Percentiles rank a stretch among this genome's conserved stretches.
These are phyloP conservation scores for Crithidia brevicula DNA, from an alignment of 208 protist genomes.

Conservation along the genomic window DNA sequence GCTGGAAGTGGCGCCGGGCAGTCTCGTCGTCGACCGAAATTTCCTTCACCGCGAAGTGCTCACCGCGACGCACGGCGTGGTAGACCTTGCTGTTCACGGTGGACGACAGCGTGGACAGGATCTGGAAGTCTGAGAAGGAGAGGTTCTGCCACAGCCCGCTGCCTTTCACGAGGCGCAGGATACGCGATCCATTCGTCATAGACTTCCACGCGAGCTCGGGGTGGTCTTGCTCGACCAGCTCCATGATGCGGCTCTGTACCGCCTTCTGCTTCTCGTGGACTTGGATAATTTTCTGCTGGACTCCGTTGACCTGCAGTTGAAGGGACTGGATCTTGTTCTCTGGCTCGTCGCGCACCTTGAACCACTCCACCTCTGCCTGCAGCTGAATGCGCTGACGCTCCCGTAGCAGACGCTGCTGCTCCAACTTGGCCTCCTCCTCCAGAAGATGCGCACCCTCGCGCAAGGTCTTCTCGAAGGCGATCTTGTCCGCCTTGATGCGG, in stretches of 20 bases:
- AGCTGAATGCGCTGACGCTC: conserved; percentile 76
- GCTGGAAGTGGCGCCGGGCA: conserved; percentile 51
- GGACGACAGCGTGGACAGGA: conserved; percentile 53
- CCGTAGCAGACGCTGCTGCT: conserved; percentile 52
- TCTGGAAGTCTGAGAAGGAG: conserved; percentile 70
- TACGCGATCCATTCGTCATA: conserved; percentile 60
- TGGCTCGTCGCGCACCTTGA: conserved; percentile 68
- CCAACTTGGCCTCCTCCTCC: conserved; percentile 60
- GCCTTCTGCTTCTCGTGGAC: conserved; percentile 50
- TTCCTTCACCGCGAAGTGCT: conserved; percentile 74
- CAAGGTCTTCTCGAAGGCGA: conserved; percentile 39
- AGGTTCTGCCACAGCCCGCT: conserved; percentile 73
- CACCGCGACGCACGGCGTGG: conserved; percentile 55
- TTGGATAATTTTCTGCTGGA: conserved; percentile 40
- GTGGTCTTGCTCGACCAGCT: conserved; percentile 56
- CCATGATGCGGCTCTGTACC: conserved; percentile 60
- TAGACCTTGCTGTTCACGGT: conserved; percentile 80
- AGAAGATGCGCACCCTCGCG: conserved; percentile 53
- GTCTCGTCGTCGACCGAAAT: conserved; percentile 57
- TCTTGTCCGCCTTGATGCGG: conserved; percentile 43
- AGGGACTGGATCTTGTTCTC: conserved; percentile 39
- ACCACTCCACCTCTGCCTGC: conserved; percentile 78
- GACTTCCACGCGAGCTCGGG: conserved; percentile 79
- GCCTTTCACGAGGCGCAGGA: conserved; percentile 66
- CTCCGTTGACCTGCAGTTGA: conserved; percentile 37